Percentiles rank a stretch among this genome's conserved stretches.
These are phyloP conservation scores for Alternaria infectoria DNA, from an alignment of 2,329 filamentous ascomycete species.

Conservation along the genomic window DNA sequence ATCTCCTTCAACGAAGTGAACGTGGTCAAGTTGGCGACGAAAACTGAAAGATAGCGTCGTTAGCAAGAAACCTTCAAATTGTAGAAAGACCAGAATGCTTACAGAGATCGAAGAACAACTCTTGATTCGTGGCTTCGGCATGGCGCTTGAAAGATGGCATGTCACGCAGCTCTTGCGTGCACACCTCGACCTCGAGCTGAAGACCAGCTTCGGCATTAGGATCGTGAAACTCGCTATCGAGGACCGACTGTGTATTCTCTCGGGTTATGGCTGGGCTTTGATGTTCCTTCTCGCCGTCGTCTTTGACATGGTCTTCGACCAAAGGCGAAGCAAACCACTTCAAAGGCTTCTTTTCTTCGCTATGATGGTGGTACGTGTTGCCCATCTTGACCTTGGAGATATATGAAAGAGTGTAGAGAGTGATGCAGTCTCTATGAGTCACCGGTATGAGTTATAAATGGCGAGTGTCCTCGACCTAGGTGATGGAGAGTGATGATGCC, in stretches of 20 bases:
- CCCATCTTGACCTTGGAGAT: neutral
- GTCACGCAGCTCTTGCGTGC: neutral
- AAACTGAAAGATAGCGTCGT: neutral
- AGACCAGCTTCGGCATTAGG: neutral
- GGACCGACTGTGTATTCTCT: neutral
- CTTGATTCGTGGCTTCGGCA: constrained; percentile 1
- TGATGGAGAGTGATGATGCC: neutral
- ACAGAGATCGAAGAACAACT: constrained; percentile 8
- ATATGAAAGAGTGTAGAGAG: neutral
- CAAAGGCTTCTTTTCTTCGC: neutral
- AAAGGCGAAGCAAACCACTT: constrained; percentile 1
- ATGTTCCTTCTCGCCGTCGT: neutral
- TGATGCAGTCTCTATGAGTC: neutral
- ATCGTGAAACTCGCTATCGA: neutral
- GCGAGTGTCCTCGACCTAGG: neutral
- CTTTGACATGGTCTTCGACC: neutral
- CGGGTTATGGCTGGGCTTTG: neutral
- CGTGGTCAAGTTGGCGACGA: constrained; percentile 62
- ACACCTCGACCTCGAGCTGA: neutral
- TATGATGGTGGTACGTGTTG: neutral
- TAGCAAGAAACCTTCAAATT: neutral
- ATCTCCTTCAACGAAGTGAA: constrained; percentile 65
- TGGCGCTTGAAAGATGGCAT: constrained; percentile 1
- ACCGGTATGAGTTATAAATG: neutral
- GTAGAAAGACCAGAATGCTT: neutral